Base-by-base conservation (phyloP, 1,139 yeast genomes). In the Kluyveromyces marxianus region DNA sequence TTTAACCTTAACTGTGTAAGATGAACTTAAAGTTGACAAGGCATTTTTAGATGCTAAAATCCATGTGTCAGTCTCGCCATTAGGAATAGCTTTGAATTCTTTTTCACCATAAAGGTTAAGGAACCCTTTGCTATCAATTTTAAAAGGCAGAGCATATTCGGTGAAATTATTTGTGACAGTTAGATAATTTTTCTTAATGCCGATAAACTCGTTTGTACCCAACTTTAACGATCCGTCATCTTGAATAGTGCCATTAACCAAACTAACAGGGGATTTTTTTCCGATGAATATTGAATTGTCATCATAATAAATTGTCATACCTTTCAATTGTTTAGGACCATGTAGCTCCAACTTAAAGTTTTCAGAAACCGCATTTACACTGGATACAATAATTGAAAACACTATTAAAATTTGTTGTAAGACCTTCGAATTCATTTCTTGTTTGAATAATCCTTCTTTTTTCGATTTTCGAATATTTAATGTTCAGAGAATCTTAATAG, bases 21-120 rank as follows among this genome's bases (percentile, higher is more conserved):
- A 14, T 8, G 24, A 7, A 6, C 21, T 29, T 21, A 30, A 7
- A 7, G 41, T 28, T 4, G 41, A 28, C 8, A 37, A 4, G 21
- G 41, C 41, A 29, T 37, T 30, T 10, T 37, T 24, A 29, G 41
- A 37, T 5, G 41, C 26, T 29, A 37, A 29, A 28, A 37, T 29
- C 33, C 34, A 37, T 7, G 31, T 14, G 25, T 29, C 34, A 26
- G 41, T 28, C 26, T 37, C n/a, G 7, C 41, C 41, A 21, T 34
- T 37, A 10, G 41, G 41, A 37, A 37, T 37, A n/a, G 41, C 41
- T 21, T 37, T 37, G 41, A 37, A 37, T 8, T 37, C 34, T 24
- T 37, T 37, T 14, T 28, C 34, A 6, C 34, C 26, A 14, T 37
- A 30, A 7, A 37, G 25, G 4, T 25, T 29, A 33, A 37, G 21